These are phyloP conservation scores for Quercus wislizeni DNA, from an alignment of 306 rosid genomes.

Conservation along the genomic window DNA sequence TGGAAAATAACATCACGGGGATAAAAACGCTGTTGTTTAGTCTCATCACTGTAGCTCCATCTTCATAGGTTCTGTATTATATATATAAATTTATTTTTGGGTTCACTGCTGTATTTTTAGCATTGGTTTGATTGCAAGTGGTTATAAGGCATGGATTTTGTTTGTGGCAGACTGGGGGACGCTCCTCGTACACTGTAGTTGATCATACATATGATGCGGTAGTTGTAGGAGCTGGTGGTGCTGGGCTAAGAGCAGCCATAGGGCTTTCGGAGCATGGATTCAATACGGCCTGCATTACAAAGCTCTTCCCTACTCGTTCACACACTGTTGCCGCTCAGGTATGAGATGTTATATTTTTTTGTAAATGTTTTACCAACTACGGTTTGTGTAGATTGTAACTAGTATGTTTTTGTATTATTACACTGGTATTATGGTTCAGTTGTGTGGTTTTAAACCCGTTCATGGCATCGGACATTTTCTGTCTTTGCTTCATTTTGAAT, in stretches of 20 bases:
- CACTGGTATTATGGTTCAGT: not conserved
- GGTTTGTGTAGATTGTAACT: not conserved
- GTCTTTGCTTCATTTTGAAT: not conserved
- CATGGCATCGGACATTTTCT: not conserved
- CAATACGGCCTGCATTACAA: conserved; percentile 93
- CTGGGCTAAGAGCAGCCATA: conserved; percentile 93
- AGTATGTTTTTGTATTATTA: not conserved
- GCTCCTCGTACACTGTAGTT: conserved; percentile 74
- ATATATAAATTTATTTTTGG: not conserved
- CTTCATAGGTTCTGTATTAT: no score
- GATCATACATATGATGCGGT: conserved; percentile 92
- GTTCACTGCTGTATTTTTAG: not conserved
- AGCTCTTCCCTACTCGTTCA: conserved; percentile 96
- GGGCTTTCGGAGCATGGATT: conserved; percentile 96
- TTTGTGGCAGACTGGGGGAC: conserved; percentile 52
- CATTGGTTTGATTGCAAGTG: not conserved
- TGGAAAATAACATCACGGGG: no score
- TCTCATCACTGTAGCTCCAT: no score
- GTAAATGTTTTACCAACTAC: no score
- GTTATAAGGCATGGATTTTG: not conserved
- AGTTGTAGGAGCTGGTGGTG: conserved; percentile 97
- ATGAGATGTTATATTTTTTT: not conserved
- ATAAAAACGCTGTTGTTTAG: no score
- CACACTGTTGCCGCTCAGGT: conserved; percentile 99
- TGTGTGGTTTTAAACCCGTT: not conserved